Evolutionary conservation across 2,329 filamentous ascomycete species (phyloP), one percentile per base, ranked within the genome.

Genomic region (Rasamsonia emersonii): DNA sequence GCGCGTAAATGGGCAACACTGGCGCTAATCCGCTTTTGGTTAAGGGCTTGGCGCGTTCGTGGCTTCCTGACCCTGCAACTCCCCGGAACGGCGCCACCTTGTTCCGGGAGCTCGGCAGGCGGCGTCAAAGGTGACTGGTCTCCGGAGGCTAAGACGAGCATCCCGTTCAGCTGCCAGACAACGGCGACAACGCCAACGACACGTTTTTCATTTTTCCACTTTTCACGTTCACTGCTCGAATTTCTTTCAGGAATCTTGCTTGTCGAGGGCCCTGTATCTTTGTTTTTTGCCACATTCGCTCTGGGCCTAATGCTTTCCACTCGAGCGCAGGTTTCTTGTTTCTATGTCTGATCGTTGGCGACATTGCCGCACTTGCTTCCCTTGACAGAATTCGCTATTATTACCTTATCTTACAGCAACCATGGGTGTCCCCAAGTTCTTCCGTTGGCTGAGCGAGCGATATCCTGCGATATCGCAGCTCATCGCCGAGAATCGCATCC

Each of bases 391-490:
- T 32, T 34, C 27, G 40, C 30, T 24, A 17, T 30, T 31, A 32
- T 36, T 39, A 26, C 37, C 39, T 40, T 34, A 45, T 36, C 37
- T 34, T 34, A 30, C 41, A 45, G 48, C 58, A 55, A 59, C 41
- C 53, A 73, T 77, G 77, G 77, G 79, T 75, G 79, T 85, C 45
- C 70, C 70, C 56, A 94, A 94, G 58, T 94, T 94, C 70, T 94
- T 94, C 69, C 76, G 91, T 75, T 98, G 93, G 91, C 82, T 98
- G 72, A 95, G 88, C 39, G 93, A 98, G 75, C 82, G 93, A 50
- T 98, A 98, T 75, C 91, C 91, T 35, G 79, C 91, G 41, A 98
- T 98, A 60, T 98, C 91, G 32, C 89, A 96, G 70, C 72, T 98
- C 51, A 98, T 98, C 56, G 86, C 89, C 33, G 91, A 98, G 68